A percentile compares a stretch with the other conserved stretches of the same genome.
phyloP scores from a whole-genome alignment of 352 stramenopile species.

The Nothophytophthora sp. region DNA sequence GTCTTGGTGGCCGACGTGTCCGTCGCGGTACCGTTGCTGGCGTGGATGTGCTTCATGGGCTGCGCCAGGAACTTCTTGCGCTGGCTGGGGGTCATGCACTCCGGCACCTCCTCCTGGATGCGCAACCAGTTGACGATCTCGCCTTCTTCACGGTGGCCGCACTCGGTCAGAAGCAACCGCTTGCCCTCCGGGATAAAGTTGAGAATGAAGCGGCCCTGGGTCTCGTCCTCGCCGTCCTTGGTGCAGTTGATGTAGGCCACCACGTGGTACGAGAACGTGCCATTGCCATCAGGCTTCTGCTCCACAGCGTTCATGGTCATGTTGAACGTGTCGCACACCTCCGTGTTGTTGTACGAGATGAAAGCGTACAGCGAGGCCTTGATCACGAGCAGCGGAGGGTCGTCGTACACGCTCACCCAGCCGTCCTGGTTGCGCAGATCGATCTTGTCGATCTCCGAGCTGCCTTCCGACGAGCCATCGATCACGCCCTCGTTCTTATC shows the following conservation, averaged over 20 bases:
- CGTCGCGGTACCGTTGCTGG: conserved; percentile 50
- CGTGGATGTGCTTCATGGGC: conserved; percentile 88
- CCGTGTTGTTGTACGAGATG: conserved; percentile 83
- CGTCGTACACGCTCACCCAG: conserved; percentile 84
- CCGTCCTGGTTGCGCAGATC: conserved; percentile 68
- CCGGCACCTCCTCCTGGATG: conserved; percentile 77
- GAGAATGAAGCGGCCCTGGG: conserved; percentile 75
- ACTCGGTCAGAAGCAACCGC: conserved; percentile 77
- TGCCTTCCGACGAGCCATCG: conserved; percentile 77
- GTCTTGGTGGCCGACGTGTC: conserved; percentile 53
- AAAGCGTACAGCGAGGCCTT: conserved; percentile 88
- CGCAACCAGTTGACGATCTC: conserved; percentile 89
- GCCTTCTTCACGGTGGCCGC: conserved; percentile 78
- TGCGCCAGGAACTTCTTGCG: conserved; percentile 82
- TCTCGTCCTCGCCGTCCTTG: conserved; percentile 73
- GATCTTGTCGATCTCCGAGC: conserved; percentile 85
- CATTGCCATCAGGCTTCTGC: conserved; percentile 75
- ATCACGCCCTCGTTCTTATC: conserved; percentile 77
- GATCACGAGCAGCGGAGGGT: conserved; percentile 77
- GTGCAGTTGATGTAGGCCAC: conserved; percentile 88
- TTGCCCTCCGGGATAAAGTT: conserved; percentile 86
- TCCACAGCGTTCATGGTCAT: conserved; percentile 87
- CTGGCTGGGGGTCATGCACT: conserved; percentile 81
- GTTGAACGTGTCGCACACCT: conserved; percentile 84
- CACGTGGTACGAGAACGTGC: conserved; percentile 85